These are phyloP conservation scores for Tuctoria greenei DNA, from an alignment of 176 grass and related monocot genomes.

Conservation along the genomic window DNA sequence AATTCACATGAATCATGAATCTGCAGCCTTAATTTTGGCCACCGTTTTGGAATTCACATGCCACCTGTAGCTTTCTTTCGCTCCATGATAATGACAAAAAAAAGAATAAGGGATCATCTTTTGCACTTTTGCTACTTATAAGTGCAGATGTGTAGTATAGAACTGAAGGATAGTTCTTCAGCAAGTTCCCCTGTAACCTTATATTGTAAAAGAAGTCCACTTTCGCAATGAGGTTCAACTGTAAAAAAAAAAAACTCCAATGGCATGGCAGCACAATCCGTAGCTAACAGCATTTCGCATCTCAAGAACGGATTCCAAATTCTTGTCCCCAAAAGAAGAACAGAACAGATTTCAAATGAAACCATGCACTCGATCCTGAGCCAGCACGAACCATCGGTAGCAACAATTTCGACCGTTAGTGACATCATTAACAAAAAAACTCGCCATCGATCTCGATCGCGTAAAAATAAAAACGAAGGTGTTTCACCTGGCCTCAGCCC, in stretches of 20 bases:
- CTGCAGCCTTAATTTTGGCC: slow-evolving; percentile 25
- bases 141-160: slow-evolving; percentile 2
- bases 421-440: slow-evolving; percentile 32
- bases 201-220: background rate
- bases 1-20: slow-evolving; percentile 19
- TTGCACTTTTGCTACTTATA: slow-evolving; percentile 27
- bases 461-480: background rate
- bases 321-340: too few species aligned
- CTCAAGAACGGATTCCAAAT: slow-evolving; percentile 16
- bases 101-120: slow-evolving; percentile 20
- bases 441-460: slow-evolving; percentile 18
- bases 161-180: slow-evolving; percentile 25
- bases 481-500: slow-evolving; percentile 1
- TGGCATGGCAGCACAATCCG: background rate
- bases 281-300: slow-evolving; percentile 22
- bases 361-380: slow-evolving; percentile 23
- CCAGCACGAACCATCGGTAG: slow-evolving; percentile 39
- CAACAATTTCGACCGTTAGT: slow-evolving; percentile 55
- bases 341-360: slow-evolving; percentile 22
- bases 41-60: slow-evolving; percentile 37
- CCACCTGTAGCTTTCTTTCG: slow-evolving; percentile 17
- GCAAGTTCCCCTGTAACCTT: background rate
- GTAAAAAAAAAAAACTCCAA: background rate
- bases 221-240: background rate
- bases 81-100: slow-evolving; percentile 15